Evolutionary conservation across 495 filamentous ascomycete species (phyloP).

Genomic region (Aspergillus bridgeri): DNA sequence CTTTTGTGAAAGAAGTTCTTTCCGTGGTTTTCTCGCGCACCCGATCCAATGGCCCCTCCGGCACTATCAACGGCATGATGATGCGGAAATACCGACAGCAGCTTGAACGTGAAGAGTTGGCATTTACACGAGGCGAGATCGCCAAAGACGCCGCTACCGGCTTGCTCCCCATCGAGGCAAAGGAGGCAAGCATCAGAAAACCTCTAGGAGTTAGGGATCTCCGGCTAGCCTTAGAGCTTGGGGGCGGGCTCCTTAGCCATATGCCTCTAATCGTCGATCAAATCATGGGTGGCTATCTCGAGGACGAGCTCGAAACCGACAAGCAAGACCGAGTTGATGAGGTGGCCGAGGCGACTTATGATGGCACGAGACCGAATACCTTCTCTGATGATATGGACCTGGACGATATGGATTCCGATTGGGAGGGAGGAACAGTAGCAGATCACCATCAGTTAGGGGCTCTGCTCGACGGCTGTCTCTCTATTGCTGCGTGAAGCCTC

Average conservation of each 20-base stretch:
- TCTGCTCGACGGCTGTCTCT: conserved; percentile 63
- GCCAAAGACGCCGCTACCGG: conserved; percentile 60
- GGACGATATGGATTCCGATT: conserved; percentile 61
- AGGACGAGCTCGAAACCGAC: conserved; percentile 67
- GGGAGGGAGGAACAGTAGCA: conserved; percentile 65
- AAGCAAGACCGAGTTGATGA: conserved; percentile 47
- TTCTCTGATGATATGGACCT: conserved; percentile 58
- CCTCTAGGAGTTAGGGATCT: conserved; percentile 77
- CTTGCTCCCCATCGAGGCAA: conserved; percentile 71
- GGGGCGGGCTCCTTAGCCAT: conserved; percentile 68
- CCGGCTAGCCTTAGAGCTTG: conserved; percentile 68
- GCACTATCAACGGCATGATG: conserved; percentile 67
- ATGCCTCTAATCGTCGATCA: conserved; percentile 71
- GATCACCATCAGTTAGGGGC: conserved; percentile 63
- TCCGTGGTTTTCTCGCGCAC: conserved; percentile 74
- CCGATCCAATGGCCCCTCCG: conserved; percentile 71
- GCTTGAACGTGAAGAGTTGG: conserved; percentile 68
- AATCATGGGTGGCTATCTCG: conserved; percentile 68
- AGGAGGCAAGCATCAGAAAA: conserved; percentile 60
- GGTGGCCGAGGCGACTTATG: conserved; percentile 15
- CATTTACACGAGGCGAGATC: conserved; percentile 62
- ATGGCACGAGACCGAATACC: conserved; percentile 37
- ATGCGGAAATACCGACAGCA: conserved; percentile 73
- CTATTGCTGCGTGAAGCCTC: conserved; percentile 42
- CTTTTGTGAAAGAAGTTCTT: conserved; percentile 85